Base-by-base conservation (phyloP, 2,329 filamentous ascomycete species). In the Mycosphaerelloides madeirae region DNA sequence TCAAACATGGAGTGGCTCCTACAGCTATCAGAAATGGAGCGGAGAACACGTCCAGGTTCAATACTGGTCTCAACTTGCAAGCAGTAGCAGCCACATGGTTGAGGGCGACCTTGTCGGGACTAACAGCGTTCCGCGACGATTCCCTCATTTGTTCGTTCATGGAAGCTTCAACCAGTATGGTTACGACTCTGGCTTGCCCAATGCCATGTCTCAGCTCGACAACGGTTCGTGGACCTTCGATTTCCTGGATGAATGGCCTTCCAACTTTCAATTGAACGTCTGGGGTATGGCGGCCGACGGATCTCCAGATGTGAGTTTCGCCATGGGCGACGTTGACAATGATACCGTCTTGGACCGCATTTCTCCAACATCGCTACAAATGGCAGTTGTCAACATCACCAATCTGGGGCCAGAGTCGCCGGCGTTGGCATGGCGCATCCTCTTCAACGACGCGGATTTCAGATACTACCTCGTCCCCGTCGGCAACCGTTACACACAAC, bases 251-350 rank as follows among this genome's bases (percentile, higher is more conserved):
- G 81, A 84, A 57, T 84, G 79, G 75, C 81, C 81, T 5, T 74
- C 76, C 2, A 65, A 74, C 37, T 74, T 79, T 44, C 80, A 83
- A 55, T 65, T 83, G 46, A 84, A 83, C 52, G 71, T 81, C 4
- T 84, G 81, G 81, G 81, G 81, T 40, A 79, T 83, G 59, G 80
- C 83, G 54, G 73, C 75, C 0, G 74, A 83, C 60, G 79, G 79
- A 15, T 65, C 76, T 53, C 80, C 81, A 0, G 81, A 84, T 60
- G 71, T 79, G 48, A 74, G 74, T 6, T 73, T 70, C 43, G 73
- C 81, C 2, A 77, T 74, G 49, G 81, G 81, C 16, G 81, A 84
- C 58, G 72, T 81, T 12, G 77, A 84, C 55, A 68, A 68, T 19
- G 80, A 84, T 57, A 70, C 69, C 2, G 68, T 84, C 5, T 65